phyloP scores from a whole-genome alignment of 73 alveolate species.

The Paramecium bursaria region DNA sequence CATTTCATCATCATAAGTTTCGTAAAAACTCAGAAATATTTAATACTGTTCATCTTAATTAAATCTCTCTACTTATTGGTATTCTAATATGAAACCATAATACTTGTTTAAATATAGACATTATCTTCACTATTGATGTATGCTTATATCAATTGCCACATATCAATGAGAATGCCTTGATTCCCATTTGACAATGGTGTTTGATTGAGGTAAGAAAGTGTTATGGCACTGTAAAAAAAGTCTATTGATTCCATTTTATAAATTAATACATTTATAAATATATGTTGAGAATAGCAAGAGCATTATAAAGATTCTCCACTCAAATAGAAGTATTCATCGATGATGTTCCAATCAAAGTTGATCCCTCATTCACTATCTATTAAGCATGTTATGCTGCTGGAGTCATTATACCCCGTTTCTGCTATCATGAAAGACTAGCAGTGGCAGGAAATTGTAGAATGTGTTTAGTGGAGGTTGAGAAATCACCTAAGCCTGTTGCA shows the following conservation, averaged over 20 bases:
- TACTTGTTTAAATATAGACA: neutral
- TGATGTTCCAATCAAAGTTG: constrained; percentile 55
- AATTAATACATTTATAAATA: no score
- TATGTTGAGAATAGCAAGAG: constrained; percentile 32
- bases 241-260: no score
- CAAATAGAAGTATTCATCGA: constrained; percentile 52
- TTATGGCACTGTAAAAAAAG: no score
- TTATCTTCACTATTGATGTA: neutral
- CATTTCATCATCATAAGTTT: neutral
- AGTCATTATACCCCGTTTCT: constrained; percentile 74
- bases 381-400: constrained; percentile 79
- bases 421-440: constrained; percentile 81
- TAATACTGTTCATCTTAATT: neutral
- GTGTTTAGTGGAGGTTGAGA: constrained; percentile 94
- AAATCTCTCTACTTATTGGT: no score
- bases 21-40: neutral
- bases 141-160: neutral
- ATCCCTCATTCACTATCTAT: constrained; percentile 72
- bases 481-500: constrained; percentile 90
- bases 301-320: constrained; percentile 47
- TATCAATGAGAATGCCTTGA: neutral
- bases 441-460: constrained; percentile 95
- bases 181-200: no score
- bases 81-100: neutral
- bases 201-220: no score